Base-by-base conservation (phyloP, 805 yeast species). In the Clavispora fructus region DNA sequence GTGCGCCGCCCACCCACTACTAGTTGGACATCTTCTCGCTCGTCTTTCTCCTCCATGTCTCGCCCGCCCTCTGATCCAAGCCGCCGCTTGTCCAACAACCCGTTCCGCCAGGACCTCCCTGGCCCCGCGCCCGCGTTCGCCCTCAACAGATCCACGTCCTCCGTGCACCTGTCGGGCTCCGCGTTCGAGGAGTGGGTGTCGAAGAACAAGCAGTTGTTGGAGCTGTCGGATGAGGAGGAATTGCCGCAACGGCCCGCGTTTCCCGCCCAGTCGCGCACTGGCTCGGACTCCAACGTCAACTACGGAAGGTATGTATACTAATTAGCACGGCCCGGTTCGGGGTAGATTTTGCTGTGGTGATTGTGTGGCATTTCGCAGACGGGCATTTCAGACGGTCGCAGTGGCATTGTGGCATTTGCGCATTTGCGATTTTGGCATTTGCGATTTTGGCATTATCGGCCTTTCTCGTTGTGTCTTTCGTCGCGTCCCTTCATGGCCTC, bases 161-260 rank as follows among this genome's bases (percentile, higher is more conserved):
- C 31, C 35, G 39, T 26, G 32, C 47, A 38, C 47, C 47, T 39
- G 55, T 42, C 35, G 26, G 45, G 42, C 35, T 46, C 55, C 16
- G 56, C 57, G 13, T 83, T 80, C 58, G 80, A 77, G 37, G 73
- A 69, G 17, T 84, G 90, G 90, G 78, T 84, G 17, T 68, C 69
- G 46, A 68, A 67, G 47, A 73, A 72, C 50, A 67, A 64, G 50
- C 64, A 62, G 54, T 51, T 76, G 59, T 49, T 74, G 46, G 59
- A 70, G 41, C 69, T 73, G 47, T 65, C 70, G 19, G 74, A 73
- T 40, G 79, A 69, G 7, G 69, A 71, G 26, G 74, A 63, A 30
- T 41, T 46, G 3, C 53, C 51, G 17, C 42, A 44, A 23, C 43
- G 55, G 38, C 67, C 67, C 7, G 35, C 47, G 19, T 57, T 64